Conservation (phyloP, 768 basidiomycete genomes). For the Mycena pura region DNA sequence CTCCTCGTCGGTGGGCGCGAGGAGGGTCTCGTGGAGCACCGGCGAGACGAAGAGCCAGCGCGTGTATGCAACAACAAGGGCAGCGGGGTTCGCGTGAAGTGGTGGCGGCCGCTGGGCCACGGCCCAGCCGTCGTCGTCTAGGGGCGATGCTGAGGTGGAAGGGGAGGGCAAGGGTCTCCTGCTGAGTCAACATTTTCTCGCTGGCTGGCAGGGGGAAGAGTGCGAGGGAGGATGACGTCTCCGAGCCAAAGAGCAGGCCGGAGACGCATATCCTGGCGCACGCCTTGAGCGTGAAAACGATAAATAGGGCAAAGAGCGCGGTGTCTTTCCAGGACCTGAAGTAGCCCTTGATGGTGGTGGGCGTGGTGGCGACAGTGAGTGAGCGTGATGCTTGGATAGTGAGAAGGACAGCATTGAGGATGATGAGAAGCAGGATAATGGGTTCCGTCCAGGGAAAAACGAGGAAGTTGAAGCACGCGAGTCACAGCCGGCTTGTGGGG, state of each 20-base stretch:
- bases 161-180: constrained; percentile 59
- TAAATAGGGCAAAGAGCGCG: constrained; percentile 82
- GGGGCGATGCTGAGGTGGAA: constrained; percentile 67
- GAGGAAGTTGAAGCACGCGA: constrained; percentile 70
- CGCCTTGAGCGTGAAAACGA: constrained; percentile 87
- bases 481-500: constrained; percentile 67
- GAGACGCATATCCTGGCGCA: constrained; percentile 89
- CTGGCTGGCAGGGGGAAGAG: constrained; percentile 42
- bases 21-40: no score
- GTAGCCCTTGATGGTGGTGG: constrained; percentile 64
- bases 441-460: constrained; percentile 90
- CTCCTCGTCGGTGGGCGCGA: constrained; percentile 95
- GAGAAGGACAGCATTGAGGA: constrained; percentile 85
- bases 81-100: no score
- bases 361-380: constrained; percentile 54
- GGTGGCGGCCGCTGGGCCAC: no score
- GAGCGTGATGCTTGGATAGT: constrained; percentile 79
- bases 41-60: no score
- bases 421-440: constrained; percentile 85
- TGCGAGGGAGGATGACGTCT: constrained; percentile 54
- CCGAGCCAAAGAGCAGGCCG: constrained; percentile 88
- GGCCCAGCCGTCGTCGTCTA: no score
- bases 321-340: constrained; percentile 92
- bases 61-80: no score
- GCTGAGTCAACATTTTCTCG: constrained; percentile 35